phyloP scores from a whole-genome alignment of 2,329 filamentous ascomycete species.

The Fusarium sp. region DNA sequence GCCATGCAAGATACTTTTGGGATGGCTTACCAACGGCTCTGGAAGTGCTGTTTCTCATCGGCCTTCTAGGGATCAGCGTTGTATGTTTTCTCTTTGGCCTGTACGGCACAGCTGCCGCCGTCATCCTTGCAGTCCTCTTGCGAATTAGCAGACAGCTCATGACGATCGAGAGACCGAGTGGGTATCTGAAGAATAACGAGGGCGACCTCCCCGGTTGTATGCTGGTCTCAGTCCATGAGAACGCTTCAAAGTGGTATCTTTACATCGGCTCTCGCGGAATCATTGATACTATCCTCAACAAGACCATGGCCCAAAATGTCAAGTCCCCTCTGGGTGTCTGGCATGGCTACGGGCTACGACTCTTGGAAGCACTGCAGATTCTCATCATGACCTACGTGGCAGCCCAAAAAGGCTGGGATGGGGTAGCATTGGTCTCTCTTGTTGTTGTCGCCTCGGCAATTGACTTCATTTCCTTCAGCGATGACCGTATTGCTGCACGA shows the following conservation, averaged over 20 bases:
- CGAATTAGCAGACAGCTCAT: neutral
- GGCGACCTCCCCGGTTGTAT: neutral
- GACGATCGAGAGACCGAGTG: neutral
- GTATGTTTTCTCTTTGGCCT: neutral
- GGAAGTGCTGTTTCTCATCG: fast-evolving
- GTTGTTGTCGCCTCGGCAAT: neutral
- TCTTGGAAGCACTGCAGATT: neutral
- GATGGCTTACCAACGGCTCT: fast-evolving
- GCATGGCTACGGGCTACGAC: neutral
- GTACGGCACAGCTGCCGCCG: neutral
- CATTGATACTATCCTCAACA: neutral
- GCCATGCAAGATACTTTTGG: neutral
- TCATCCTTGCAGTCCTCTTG: neutral
- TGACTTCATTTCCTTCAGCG: neutral
- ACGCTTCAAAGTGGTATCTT: neutral
- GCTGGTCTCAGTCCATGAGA: neutral
- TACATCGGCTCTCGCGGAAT: neutral
- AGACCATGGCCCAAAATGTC: neutral
- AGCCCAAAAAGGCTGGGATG: neutral
- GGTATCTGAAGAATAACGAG: neutral
- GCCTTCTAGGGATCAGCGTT: neutral
- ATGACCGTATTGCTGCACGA: neutral
- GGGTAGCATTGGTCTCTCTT: neutral
- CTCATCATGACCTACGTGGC: neutral
- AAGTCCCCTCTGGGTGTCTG: fast-evolving